Conservation (phyloP, 208 protist species). For the Crithidia brevicula region DNA sequence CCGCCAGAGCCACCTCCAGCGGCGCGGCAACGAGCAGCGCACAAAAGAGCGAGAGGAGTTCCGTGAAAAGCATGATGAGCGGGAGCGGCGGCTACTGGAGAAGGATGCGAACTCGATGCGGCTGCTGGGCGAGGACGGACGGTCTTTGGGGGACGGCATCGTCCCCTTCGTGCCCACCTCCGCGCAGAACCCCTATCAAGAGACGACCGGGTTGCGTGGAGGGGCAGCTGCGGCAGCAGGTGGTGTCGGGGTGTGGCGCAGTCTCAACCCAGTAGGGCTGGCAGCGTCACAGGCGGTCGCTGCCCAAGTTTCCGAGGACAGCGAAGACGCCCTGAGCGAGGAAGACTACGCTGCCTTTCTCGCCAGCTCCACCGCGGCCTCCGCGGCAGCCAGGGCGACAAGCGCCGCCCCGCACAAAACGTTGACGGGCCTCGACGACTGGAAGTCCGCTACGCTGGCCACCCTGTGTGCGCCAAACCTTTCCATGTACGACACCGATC, state of each 20-base stretch:
- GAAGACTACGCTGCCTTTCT: conserved; percentile 29
- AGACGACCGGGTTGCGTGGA: neutral
- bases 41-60: conserved; percentile 43
- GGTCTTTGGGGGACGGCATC: conserved; percentile 65
- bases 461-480: conserved; percentile 66
- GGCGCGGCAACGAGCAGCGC: conserved; percentile 38
- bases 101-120: conserved; percentile 71
- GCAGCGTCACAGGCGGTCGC: conserved; percentile 24
- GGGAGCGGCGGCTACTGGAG: conserved; percentile 54
- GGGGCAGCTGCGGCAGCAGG: neutral
- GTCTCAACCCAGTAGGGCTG: conserved; percentile 36
- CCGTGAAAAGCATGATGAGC: conserved; percentile 37
- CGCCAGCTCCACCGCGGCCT: conserved; percentile 5
- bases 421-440: conserved; percentile 15
- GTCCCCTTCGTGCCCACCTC: conserved; percentile 42
- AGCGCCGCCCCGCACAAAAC: neutral
- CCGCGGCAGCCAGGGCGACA: neutral
- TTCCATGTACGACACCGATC: conserved; percentile 68
- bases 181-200: neutral
- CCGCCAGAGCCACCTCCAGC: conserved; percentile 26
- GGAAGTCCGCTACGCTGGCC: conserved; percentile 39
- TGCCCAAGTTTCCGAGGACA: neutral
- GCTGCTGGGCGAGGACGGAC: conserved; percentile 51
- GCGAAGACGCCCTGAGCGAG: conserved; percentile 16
- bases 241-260: conserved; percentile 18